phyloP scores from a whole-genome alignment of 176 grass and related monocot genomes.

The Leersia perrieri region DNA sequence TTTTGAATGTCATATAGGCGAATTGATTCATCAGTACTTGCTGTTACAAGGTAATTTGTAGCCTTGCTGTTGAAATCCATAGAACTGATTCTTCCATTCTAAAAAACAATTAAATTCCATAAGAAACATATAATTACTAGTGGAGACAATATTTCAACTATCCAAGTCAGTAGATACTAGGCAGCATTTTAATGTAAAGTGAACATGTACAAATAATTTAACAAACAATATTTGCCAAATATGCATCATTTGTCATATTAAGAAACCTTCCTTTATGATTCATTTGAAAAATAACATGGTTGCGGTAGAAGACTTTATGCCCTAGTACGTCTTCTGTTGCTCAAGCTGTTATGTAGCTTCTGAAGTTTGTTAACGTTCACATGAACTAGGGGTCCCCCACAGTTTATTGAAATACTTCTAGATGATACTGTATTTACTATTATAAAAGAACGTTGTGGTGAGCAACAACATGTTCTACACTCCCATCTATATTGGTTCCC shows the following conservation, averaged over 20 bases:
- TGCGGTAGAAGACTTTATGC: not conserved
- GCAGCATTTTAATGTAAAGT: not conserved
- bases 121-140: slow-evolving; percentile 8
- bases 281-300: not conserved
- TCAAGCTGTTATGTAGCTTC: not conserved
- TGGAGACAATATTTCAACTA: not conserved
- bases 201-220: slow-evolving; percentile 21
- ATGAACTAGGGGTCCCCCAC: not conserved
- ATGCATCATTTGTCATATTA: not conserved
- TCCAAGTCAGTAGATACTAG: not conserved
- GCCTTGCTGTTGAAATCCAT: slow-evolving; percentile 93
- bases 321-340: too few relatives aligned
- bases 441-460: too few relatives aligned
- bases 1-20: slow-evolving; percentile 93
- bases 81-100: slow-evolving; percentile 97
- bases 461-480: too few relatives aligned
- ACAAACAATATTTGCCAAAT: not conserved
- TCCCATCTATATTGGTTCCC: too few relatives aligned
- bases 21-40: slow-evolving; percentile 96
- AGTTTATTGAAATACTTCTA: not conserved
- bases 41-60: slow-evolving; percentile 86
- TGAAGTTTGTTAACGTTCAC: not conserved
- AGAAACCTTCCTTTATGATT: not conserved
- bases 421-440: not conserved
- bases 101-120: slow-evolving; percentile 22